Evolutionary conservation across 2,329 filamentous ascomycete genomes (phyloP), one percentile per base, ranked within the genome.

Genomic region (Cercospora brassicicola): DNA sequence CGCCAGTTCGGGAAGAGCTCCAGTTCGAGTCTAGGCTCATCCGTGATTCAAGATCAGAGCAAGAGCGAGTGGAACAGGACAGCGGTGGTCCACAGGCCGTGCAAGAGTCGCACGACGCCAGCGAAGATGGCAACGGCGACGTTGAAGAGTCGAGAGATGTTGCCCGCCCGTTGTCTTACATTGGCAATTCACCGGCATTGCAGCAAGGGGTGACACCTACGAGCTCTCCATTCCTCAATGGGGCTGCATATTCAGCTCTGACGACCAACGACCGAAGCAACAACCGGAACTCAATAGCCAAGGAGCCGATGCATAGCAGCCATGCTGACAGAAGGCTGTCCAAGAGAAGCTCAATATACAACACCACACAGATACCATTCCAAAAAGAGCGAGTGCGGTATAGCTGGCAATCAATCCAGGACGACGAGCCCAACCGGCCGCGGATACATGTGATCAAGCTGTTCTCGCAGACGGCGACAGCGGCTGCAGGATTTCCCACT

Each of bases 401-500:
- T 61, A 79, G 78, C 70, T 79, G 78, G 78, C 78, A 79, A 65
- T 79, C 77, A 1, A 67, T 78, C 9, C 74, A 76, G 61, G 78
- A 77, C 30, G 77, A 78, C 59, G 78, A 79, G 69, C 77, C 77
- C 5, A 78, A 77, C 69, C 71, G 76, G 26, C 78, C 78, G 18
- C 74, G 78, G 8, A 79, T 79, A 56, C 76, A 79, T 5, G 83
- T 91, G 55, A 86, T 96, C 75, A 94, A 91, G 76, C 84, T 97
- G 62, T 89, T 96, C 11, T 95, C 92, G 42, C 92, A 90, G 60
- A 93, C 91, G 5, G 92, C 92, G 73, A 94, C 91, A 77, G 94
- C 92, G 0, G 93, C 76, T 53, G 78, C 92, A 23, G 86, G 87
- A 2, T 90, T 90, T 69, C 93, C 92, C 3, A 75, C 75, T 9